A percentile compares a stretch with the other conserved stretches of the same genome.
phyloP scores from a whole-genome alignment of 306 rosid genomes.

The Rubus idaeus region DNA sequence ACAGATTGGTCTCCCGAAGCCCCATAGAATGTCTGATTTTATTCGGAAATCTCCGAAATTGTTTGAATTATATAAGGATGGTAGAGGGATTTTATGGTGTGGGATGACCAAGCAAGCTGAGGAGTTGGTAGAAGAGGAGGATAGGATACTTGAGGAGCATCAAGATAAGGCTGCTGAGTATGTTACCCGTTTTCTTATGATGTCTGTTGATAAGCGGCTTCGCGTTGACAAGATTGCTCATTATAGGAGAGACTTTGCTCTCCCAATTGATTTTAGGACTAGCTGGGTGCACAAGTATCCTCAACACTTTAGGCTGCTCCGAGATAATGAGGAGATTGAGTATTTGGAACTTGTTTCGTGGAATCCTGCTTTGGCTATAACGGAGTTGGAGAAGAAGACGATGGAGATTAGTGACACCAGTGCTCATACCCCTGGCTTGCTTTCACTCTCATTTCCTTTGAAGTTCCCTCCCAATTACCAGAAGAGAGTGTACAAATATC shows the following conservation, averaged over 20 bases:
- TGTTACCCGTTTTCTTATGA: slow-evolving; percentile 75
- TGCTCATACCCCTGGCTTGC: slow-evolving; percentile 44
- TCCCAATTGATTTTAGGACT: slow-evolving; percentile 45
- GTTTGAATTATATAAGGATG: slow-evolving; percentile 61
- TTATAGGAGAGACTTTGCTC: slow-evolving; percentile 50
- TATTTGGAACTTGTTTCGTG: slow-evolving; percentile 76
- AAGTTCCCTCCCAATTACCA: slow-evolving; percentile 71
- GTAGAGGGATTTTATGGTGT: slow-evolving; percentile 57
- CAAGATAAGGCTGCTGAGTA: slow-evolving; percentile 65
- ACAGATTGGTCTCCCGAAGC: slow-evolving; percentile 77
- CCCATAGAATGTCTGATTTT: slow-evolving; percentile 67
- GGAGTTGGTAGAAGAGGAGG: slow-evolving; percentile 52
- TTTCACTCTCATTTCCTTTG: slow-evolving; percentile 52
- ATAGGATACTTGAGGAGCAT: slow-evolving; percentile 37
- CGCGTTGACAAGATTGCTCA: slow-evolving; percentile 60
- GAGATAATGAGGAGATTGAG: slow-evolving; percentile 51
- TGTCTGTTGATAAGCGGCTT: slow-evolving; percentile 63
- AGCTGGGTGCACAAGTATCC: slow-evolving; percentile 72
- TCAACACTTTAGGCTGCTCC: slow-evolving; percentile 48
- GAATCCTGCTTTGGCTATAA: slow-evolving; percentile 78
- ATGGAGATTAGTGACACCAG: slow-evolving; percentile 26
- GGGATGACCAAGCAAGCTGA: slow-evolving; percentile 66
- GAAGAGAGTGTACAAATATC: slow-evolving; percentile 43
- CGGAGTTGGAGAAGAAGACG: slow-evolving; percentile 74
- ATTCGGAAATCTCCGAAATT: slow-evolving; percentile 60